Conservation (phyloP, 257 asterid genomes). For the Jasminum sambac region DNA sequence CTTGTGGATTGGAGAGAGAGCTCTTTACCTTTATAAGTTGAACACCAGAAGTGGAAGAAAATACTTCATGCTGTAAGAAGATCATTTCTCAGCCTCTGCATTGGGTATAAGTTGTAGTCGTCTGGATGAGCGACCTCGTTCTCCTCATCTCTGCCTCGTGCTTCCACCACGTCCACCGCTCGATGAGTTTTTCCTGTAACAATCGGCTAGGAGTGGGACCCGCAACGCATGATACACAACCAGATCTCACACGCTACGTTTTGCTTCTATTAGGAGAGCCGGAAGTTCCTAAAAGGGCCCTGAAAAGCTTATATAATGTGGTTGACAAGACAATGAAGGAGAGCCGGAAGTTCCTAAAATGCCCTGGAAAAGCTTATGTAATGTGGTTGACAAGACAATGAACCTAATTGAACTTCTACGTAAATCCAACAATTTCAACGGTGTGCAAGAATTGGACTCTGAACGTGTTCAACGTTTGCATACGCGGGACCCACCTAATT, state of each 20-base stretch:
- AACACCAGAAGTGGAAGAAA: slow-evolving; percentile 13
- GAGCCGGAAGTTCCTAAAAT: slow-evolving; percentile 39
- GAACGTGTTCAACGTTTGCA: neutral
- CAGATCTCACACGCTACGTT: slow-evolving; percentile 1
- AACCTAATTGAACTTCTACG: neutral
- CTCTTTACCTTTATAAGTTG: slow-evolving; percentile 4
- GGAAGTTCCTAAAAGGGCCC: slow-evolving; percentile 30
- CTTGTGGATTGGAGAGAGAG: slow-evolving; percentile 23
- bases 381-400: neutral
- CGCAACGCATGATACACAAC: neutral
- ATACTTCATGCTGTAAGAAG: slow-evolving; percentile 24
- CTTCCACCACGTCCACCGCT: neutral
- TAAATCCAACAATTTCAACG: neutral
- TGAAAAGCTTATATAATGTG: slow-evolving; percentile 19
- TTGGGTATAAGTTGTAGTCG: slow-evolving; percentile 34
- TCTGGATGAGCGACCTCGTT: slow-evolving; percentile 27
- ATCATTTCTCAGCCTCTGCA: slow-evolving; percentile 21
- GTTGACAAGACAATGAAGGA: slow-evolving; percentile 15
- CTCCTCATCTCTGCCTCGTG: slow-evolving; percentile 16
- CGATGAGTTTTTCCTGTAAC: neutral
- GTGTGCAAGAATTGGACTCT: slow-evolving; percentile 7
- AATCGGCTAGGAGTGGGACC: neutral
- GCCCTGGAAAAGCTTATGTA: slow-evolving; percentile 23
- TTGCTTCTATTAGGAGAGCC: slow-evolving; percentile 34
- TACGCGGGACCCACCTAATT: neutral